Base-by-base conservation (phyloP, 176 grass and related monocot species). In the Ensete ventricosum region DNA sequence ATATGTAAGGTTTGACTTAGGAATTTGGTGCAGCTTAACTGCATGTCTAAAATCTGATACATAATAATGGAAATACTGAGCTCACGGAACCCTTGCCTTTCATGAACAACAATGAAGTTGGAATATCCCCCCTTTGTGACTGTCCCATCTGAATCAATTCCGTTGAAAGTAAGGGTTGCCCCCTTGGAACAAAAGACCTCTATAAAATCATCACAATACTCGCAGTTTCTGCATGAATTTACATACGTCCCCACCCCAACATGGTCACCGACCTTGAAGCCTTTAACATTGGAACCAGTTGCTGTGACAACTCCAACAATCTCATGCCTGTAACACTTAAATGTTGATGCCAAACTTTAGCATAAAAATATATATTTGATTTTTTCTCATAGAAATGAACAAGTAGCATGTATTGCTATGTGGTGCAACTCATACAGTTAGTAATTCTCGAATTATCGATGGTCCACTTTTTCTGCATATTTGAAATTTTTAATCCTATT, bases 71-170 rank as follows among this genome's bases (percentile, higher is more conserved):
- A 69, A 7, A 69, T 50, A 43, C 48, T 69, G 1, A 51, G 74
- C 52, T 73, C 52, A 50, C 21, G 10, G 19, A 51, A 76, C 14
- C 4, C 72, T 69, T 87, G 88, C 92, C 92, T 89, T 59, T 96
- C 76, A 69, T 71, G 72, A 29, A 92, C 92, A 53, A 92, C 85
- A 51, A 89, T 96, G 63, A 88, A 82, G 72, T 19, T 96, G 23
- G 92, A 96, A 82, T 92, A 96, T 62, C 92, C 89, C 50, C 92
- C 89, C 77, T 78, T 92, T 20, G 92, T 96, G 14, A 92, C 76
- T 52, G 83, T 81, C 9, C 89, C 92, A 73, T 96, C 87, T 8
- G 83, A 81, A 73, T 96, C 92, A 60, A 92, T 65, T 2, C 25
- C 2, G 17, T 96, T 92, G 68, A 81, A 96, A 73, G 92, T 96